A percentile compares a stretch with the other conserved stretches of the same genome.
Conservation (phyloP, 441 rosid species). For the Bocquillonia castaneifolia region DNA sequence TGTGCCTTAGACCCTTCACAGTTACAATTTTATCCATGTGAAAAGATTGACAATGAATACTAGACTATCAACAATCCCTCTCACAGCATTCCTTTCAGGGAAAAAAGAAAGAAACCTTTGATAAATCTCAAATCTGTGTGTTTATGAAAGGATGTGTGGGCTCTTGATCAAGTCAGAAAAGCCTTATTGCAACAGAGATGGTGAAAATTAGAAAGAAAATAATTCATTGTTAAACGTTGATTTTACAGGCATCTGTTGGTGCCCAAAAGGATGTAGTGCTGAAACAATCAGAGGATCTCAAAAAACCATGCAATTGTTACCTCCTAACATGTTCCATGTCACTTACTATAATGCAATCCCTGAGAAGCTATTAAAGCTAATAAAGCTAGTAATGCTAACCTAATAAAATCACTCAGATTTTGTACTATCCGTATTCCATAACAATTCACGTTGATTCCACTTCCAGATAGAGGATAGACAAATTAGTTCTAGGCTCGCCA, state of each 20-base stretch:
- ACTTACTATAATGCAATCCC: not conserved
- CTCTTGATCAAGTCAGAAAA: no score
- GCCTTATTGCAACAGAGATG: not conserved
- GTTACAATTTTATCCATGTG: not conserved
- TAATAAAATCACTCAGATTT: not conserved
- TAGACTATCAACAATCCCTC: not conserved
- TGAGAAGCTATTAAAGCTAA: not conserved
- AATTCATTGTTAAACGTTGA: not conserved
- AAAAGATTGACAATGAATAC: not conserved
- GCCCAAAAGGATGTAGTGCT: not conserved
- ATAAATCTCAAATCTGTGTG: not conserved
- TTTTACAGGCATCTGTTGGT: not conserved
- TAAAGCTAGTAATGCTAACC: constrained; percentile 6
- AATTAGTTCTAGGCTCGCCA: not conserved
- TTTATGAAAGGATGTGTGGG: not conserved
- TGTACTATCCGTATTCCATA: not conserved
- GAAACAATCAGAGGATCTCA: not conserved
- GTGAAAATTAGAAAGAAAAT: not conserved
- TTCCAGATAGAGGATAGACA: not conserved
- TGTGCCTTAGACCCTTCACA: not conserved
- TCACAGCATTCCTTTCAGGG: not conserved
- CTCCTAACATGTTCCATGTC: not conserved
- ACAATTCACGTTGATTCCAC: not conserved
- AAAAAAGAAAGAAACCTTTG: not conserved
- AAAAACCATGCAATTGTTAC: not conserved